phyloP scores from a whole-genome alignment of 441 rosid genomes.

The Populus hybrid region DNA sequence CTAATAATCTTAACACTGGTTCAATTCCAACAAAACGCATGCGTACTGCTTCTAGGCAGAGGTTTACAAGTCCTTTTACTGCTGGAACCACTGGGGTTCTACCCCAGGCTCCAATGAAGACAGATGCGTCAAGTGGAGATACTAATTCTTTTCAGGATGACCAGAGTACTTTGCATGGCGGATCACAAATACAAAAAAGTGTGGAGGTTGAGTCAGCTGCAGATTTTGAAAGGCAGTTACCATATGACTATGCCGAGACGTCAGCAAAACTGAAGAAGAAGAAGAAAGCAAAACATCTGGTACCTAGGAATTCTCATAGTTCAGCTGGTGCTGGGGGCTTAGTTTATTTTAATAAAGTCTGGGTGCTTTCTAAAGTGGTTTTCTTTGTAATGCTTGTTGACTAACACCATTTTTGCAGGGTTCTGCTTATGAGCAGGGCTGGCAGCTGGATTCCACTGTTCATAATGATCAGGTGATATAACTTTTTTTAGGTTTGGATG shows the following conservation, averaged over 20 bases:
- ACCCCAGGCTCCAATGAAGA: slow-evolving; percentile 49
- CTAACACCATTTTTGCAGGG: slow-evolving; percentile 52
- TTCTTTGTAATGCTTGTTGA: slow-evolving; percentile 17
- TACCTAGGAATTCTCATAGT: slow-evolving; percentile 35
- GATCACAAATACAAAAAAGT: slow-evolving; percentile 67
- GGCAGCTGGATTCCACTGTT: slow-evolving; percentile 68
- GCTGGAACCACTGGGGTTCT: slow-evolving; percentile 53
- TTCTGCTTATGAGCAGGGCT: slow-evolving; percentile 75
- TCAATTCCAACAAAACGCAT: slow-evolving; percentile 87
- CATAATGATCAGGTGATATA: slow-evolving; percentile 71
- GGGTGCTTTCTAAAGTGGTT: not conserved
- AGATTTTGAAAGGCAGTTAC: slow-evolving; percentile 68
- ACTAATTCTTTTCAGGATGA: slow-evolving; percentile 97
- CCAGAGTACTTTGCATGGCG: slow-evolving; percentile 82
- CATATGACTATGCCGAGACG: slow-evolving; percentile 79
- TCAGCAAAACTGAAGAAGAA: slow-evolving; percentile 81
- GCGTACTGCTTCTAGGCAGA: slow-evolving; percentile 93
- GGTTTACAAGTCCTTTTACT: slow-evolving; percentile 65
- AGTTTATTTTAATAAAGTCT: slow-evolving; percentile 10
- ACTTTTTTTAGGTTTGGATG: not conserved
- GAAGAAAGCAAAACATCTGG: slow-evolving; percentile 70
- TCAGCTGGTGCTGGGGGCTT: slow-evolving; percentile 14
- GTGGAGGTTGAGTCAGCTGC: slow-evolving; percentile 83
- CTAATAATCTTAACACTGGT: slow-evolving; percentile 54
- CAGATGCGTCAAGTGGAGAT: slow-evolving; percentile 98